These are phyloP conservation scores for Moricandia moricandioides DNA, from an alignment of 345 rosid species.

Conservation along the genomic window DNA sequence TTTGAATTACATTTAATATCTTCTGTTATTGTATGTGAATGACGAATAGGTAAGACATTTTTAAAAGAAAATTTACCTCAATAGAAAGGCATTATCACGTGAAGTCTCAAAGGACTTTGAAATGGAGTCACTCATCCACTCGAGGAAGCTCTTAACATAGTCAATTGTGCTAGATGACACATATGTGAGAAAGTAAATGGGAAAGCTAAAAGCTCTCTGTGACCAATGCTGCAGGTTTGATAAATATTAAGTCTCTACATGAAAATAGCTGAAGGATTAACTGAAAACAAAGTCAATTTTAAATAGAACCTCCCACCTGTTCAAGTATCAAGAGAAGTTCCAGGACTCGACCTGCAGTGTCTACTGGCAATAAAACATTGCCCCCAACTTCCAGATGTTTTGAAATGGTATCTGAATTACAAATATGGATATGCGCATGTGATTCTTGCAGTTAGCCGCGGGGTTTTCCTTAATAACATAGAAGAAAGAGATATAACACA, in stretches of 20 bases:
- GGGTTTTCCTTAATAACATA: not conserved
- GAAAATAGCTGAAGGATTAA: slow-evolving; percentile 18
- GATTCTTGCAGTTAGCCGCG: slow-evolving; percentile 5
- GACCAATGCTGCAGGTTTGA: slow-evolving; percentile 66
- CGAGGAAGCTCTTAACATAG: slow-evolving; percentile 95
- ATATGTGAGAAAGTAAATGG: slow-evolving; percentile 84
- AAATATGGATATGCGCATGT: not conserved
- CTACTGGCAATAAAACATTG: slow-evolving; percentile 87
- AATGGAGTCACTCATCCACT: slow-evolving; percentile 99
- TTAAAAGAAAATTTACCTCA: slow-evolving; percentile 51
- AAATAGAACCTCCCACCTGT: slow-evolving; percentile 50
- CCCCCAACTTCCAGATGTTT: slow-evolving; percentile 84
- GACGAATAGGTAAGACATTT: not conserved
- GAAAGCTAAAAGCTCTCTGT: slow-evolving; percentile 62
- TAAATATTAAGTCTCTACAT: slow-evolving; percentile 28
- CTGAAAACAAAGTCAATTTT: slow-evolving; percentile 5
- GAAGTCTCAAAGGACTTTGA: slow-evolving; percentile 95
- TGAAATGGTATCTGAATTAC: slow-evolving; percentile 44
- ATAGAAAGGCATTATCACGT: slow-evolving; percentile 93
- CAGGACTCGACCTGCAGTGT: slow-evolving; percentile 86
- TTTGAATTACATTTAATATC: not conserved
- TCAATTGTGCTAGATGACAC: slow-evolving; percentile 95
- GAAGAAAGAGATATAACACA: not conserved
- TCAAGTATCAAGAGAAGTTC: slow-evolving; percentile 89
- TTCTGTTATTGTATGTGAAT: not conserved